Evolutionary conservation across 352 stramenopile species (phyloP), one percentile per base, ranked within the genome.

Genomic region (Thalassiosira mediterranea): DNA sequence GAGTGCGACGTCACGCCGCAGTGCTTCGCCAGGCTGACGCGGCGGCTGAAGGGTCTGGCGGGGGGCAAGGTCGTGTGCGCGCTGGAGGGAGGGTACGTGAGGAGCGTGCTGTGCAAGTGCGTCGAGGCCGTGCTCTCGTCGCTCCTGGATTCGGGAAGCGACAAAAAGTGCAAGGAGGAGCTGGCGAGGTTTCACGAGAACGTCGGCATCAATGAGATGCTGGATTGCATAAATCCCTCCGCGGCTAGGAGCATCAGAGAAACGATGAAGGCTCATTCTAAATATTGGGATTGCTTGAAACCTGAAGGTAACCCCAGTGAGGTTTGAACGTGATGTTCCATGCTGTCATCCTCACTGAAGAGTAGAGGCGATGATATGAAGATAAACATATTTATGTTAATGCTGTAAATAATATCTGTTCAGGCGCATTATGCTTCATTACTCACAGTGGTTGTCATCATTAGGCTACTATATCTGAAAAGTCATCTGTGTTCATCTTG

Each of bases 1-100:
- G 88, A 94, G 34, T 93, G 93, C 63, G 26, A 80, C n/a, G 66
- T 97, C 0, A 90, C 92, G 13, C 88, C 88, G 1, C 59, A 88
- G 48, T 74, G 65, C 51, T 88, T 84, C 74, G 76, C 59, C 19
- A 7, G 58, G 19, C 64, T 88, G 47, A 83, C 76, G 29, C 47
- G 62, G 4, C 32, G 49, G 34, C 61, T 85, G n/a, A 81, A 83
- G 54, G 72, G 42, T 10, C 42, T 88, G 29, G 63, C 65, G 5
- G 23, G 70, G 19, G 72, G 71, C 10, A 82, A 69, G 31, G 72
- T 88, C 15, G 76, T 86, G 0, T 82, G 53, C 58, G 40, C 76
- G 23, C 53, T 88, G 26, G 80, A 88, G 70, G 80, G 80, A 28
- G 80, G 80, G 13, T 88, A 88, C 70, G 61, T 79, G 5, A 57